Evolutionary conservation across 768 basidiomycete species (phyloP), one percentile per base, ranked within the genome.

Genomic region (Suillus brevipes): DNA sequence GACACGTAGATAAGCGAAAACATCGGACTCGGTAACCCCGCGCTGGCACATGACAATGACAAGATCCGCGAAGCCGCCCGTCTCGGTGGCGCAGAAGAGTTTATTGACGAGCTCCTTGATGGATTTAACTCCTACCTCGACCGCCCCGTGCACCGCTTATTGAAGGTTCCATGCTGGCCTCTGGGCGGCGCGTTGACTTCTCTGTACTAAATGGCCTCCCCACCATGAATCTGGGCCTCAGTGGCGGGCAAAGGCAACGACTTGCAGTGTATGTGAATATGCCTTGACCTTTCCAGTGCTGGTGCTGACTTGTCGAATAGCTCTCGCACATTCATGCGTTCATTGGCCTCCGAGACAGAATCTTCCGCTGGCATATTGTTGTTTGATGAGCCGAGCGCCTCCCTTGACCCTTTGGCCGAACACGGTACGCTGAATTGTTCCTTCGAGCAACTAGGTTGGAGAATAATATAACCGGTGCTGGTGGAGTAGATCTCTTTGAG

Each of bases 361-460:
- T 67, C 80, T 13, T 72, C 74, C 18, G 83, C 89, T 10, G 87
- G 89, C 0, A 73, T 90, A 23, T 71, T 91, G 42, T 78, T 90
- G n/a, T 90, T 90, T 67, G 89, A 91, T 64, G 88, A 91, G 65
- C 89, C 89, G 0, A 89, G 87, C 23, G 89, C 89, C 5, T 87
- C 88, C 65, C 78, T 91, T 45, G 88, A 92, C 74, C 91, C 91
- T 5, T 83, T 81, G 10, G 90, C 91, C 4, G 91, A 93, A 70
- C 89, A 93, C 65, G 89, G 83, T 83, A 57, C 34, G 69, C 64
- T 42, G 18, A 13, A 31, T 31, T 1, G 5, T 40, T 50, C 13
- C 37, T 38, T 4, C 7, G 42, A 6, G 16, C 4, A 45, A 23
- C 3, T n/a, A 23, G 18, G 25, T 38, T 8, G 56, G 45, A 25